phyloP scores from a whole-genome alignment of 345 rosid genomes.

The Populus tremula region DNA sequence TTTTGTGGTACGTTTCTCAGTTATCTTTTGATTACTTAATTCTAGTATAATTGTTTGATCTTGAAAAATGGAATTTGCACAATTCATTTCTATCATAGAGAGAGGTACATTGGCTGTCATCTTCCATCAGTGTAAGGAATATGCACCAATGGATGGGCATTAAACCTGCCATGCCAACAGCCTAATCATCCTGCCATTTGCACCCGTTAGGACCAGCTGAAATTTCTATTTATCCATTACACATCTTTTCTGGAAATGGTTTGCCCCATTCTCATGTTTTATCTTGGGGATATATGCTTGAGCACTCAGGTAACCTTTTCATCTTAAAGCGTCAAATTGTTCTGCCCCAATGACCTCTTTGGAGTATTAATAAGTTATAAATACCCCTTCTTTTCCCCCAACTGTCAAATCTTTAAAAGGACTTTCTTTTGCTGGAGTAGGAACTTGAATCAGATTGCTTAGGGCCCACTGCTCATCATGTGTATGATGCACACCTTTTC shows the following conservation, averaged over 20 bases:
- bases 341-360: too few relatives aligned
- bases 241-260: too few relatives aligned
- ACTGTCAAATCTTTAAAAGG: too few relatives aligned
- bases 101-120: background rate
- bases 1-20: constrained; percentile 44
- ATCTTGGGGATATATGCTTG: too few relatives aligned
- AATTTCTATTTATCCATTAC: too few relatives aligned
- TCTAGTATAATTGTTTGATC: background rate
- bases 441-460: background rate
- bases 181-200: background rate
- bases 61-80: background rate
- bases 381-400: too few relatives aligned
- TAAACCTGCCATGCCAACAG: background rate
- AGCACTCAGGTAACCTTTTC: too few relatives aligned
- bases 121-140: background rate
- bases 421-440: background rate
- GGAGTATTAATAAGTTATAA: too few relatives aligned
- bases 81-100: background rate
- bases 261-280: too few relatives aligned
- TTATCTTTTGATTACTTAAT: background rate
- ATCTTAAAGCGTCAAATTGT: too few relatives aligned
- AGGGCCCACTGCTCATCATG: background rate
- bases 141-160: background rate
- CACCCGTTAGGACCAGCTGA: background rate
- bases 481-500: too few relatives aligned